Evolutionary conservation across 352 stramenopile genomes (phyloP).

Genomic region (Blastocystis sp.): DNA sequence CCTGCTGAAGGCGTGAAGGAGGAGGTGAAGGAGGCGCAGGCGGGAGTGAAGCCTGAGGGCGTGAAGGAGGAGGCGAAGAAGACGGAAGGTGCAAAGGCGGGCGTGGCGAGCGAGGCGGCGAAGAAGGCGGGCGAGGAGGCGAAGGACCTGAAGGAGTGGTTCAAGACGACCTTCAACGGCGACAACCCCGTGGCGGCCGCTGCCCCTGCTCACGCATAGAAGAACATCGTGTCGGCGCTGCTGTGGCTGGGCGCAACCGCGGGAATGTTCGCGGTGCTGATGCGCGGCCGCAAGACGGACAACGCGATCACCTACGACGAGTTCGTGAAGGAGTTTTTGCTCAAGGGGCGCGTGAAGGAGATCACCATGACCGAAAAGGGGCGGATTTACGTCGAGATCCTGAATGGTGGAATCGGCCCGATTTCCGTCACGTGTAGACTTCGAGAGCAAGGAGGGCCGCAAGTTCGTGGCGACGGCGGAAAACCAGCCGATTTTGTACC

Average conservation of each 20-base stretch:
- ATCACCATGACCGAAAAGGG: conserved; percentile 54
- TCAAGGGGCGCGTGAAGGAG: conserved; percentile 3
- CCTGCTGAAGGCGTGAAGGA: background rate
- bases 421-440: conserved; percentile 6
- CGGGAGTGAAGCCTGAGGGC: background rate
- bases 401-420: background rate
- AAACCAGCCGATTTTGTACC: conserved; percentile 40
- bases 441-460: background rate
- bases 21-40: background rate
- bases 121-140: no score
- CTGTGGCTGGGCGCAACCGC: background rate
- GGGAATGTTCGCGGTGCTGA: background rate
- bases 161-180: background rate
- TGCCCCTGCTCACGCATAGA: background rate
- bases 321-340: conserved; percentile 58
- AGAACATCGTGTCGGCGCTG: background rate
- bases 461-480: background rate
- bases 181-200: conserved; percentile 4
- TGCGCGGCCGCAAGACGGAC: background rate
- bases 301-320: conserved; percentile 21
- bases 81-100: background rate
- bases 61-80: background rate
- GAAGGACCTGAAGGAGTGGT: conserved; percentile 7
- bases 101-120: background rate
- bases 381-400: background rate